These are phyloP conservation scores for Aspergillus carlsbadensis DNA, from an alignment of 495 filamentous ascomycete genomes.

Conservation along the genomic window DNA sequence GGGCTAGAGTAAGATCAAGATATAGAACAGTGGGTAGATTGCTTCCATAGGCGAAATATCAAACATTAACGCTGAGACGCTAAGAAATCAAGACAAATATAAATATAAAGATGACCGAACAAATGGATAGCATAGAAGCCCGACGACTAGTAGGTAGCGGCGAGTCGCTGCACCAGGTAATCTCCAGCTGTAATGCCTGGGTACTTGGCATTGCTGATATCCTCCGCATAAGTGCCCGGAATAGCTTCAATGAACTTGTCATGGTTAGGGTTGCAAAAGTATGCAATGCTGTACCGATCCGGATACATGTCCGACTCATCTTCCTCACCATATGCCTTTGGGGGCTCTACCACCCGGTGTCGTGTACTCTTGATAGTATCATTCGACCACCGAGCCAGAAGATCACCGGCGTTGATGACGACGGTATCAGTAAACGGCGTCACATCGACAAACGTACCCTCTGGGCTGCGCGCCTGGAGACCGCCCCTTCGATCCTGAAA, in stretches of 20 bases:
- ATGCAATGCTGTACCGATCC: slow-evolving; percentile 55
- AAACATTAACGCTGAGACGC: neutral
- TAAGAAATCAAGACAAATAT: slow-evolving; percentile 2
- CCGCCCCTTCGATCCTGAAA: slow-evolving; percentile 87
- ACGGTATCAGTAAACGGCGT: slow-evolving; percentile 79
- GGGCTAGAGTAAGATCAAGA: neutral
- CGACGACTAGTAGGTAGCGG: slow-evolving; percentile 53
- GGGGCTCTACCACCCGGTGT: slow-evolving; percentile 88
- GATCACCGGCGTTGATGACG: slow-evolving; percentile 88
- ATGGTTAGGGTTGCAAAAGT: slow-evolving; percentile 93
- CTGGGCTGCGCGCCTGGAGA: slow-evolving; percentile 77
- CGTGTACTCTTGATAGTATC: slow-evolving; percentile 84
- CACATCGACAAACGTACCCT: slow-evolving; percentile 77
- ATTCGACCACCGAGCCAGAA: slow-evolving; percentile 88
- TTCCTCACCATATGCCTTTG: slow-evolving; percentile 27
- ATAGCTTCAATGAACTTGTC: slow-evolving; percentile 77
- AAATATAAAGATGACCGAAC: neutral
- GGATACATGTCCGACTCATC: slow-evolving; percentile 35
- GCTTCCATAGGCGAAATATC: neutral
- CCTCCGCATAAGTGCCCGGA: slow-evolving; percentile 75
- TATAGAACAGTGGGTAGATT: neutral
- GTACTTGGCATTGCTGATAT: slow-evolving; percentile 65
- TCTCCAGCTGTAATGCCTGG: slow-evolving; percentile 73
- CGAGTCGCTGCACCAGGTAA: slow-evolving; percentile 77
- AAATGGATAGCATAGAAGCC: neutral